Base-by-base conservation (phyloP, 805 yeast genomes). In the Cyberlindnera saturnus region DNA sequence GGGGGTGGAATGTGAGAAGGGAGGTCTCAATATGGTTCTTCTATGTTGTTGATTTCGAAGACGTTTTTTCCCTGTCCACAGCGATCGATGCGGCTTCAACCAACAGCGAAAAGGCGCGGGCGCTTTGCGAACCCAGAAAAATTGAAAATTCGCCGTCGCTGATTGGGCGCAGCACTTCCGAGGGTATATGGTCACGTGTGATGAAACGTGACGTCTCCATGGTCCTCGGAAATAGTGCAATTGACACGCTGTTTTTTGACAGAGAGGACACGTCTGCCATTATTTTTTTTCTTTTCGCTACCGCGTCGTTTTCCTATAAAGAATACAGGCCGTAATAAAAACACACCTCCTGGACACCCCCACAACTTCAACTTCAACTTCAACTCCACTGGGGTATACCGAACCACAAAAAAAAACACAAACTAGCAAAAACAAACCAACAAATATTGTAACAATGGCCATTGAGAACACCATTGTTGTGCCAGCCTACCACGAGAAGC, bases 401-500 rank as follows among this genome's bases (percentile, higher is more conserved):
- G n/a, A 4, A 19, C 23, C 23, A 19, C 23, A 19, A 19, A 3
- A 19, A 2, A 5, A 19, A 19, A 19, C 4, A 6, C 20, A 19
- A 19, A 19, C n/a, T n/a, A 19, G 20, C 20, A 19, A 19, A 19
- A 19, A 7, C 23, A 19, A 6, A 3, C 23, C 3, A 19, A 7
- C 23, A 19, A 19, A 7, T 19, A 23, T 9, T 2, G 11, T 23
- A 23, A 39, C 5, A 30, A 44, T 46, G 49, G 46, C 52, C 20
- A 63, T 67, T 40, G 65, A 63, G 36, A 64, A 66, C 58, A 59
- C 70, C 36, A 68, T 73, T 32, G 63, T 71, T 43, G 77, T 73
- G 32, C 78, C 78, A 32, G 77, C 78, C 26, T 73, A 71, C 55
- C 75, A 71, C 47, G 78, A 73, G 51, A 71, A 63, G 51, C 61